Base-by-base conservation (phyloP, 306 rosid genomes). In the Vigna mungo region DNA sequence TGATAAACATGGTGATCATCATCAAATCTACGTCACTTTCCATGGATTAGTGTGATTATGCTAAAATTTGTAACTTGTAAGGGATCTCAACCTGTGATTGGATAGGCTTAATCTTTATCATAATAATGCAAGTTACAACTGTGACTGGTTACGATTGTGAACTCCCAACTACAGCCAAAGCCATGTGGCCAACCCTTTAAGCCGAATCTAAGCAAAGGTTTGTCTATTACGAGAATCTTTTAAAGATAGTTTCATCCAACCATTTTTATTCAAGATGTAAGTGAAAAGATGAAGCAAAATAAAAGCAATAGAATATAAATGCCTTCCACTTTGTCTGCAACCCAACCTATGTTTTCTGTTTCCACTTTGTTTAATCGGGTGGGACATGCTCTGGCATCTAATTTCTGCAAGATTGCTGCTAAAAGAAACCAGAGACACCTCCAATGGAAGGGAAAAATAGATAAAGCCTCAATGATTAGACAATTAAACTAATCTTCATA, bases 1-100 rank as follows among this genome's bases (percentile, higher is more conserved):
- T 68, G 43, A 25, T 67, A 49, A 79, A 2, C 34, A 17, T 72
- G 36, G 59, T 72, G 41, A 80, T 71, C 77, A 39, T 62, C 66
- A 71, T 52, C 8, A 39, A 71, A 78, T 58, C 70, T 69, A 14
- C 51, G 11, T 39, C 52, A 70, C 43, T 63, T 70, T 70, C 61
- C 43, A 36, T 60, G 65, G 63, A 51, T 47, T 16, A 53, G 51
- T 68, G 2, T 18, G n/a, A 69, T 48, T 47, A 46, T 36, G 20
- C 18, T 37, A 25, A 54, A 41, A 34, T 17, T 65, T 55, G 67
- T 37, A 13, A 55, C 67, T 68, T 67, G 37, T n/a, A 41, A 77
- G 34, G 59, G 68, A 44, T 77, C 59, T 44, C 27, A 4, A 39
- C 6, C 17, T 20, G 37, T 77, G 58, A 54, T 54, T 4, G 17